These are phyloP conservation scores for Rhynchospora tenuis DNA, from an alignment of 176 grass and related monocot genomes.

Conservation along the genomic window DNA sequence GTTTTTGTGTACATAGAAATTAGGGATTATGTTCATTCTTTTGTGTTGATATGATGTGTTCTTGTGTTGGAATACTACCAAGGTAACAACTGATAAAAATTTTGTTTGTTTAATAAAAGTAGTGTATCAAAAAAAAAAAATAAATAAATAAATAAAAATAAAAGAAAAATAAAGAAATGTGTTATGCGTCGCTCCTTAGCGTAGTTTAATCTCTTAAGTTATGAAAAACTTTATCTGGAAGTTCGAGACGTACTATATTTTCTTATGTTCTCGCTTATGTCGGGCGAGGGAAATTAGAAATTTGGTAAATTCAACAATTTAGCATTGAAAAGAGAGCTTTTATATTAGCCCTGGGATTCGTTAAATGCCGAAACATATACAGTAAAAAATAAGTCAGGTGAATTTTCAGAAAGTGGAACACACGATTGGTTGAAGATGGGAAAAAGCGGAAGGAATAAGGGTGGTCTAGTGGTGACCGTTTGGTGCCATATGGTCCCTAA, in stretches of 20 bases:
- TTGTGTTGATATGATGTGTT: slow-evolving; percentile 16
- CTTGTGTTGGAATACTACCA: background rate
- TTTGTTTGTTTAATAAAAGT: slow-evolving; percentile 12
- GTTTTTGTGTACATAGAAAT: slow-evolving; percentile 5
- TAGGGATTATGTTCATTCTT: slow-evolving; percentile 14
- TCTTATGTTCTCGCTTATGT: background rate
- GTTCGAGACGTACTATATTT: background rate
- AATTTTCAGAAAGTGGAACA: too few species aligned
- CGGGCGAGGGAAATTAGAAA: background rate
- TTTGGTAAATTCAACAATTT: background rate
- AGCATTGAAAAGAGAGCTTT: background rate
- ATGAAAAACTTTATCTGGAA: background rate
- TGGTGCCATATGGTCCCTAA: too few species aligned
- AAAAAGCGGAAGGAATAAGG: too few species aligned
- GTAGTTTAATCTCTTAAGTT: background rate
- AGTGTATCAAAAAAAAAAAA: background rate
- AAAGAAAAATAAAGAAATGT: background rate
- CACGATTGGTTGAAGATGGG: too few species aligned
- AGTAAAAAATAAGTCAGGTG: too few species aligned
- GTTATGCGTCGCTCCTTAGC: background rate
- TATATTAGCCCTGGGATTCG: background rate
- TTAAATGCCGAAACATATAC: background rate
- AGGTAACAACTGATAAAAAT: slow-evolving; percentile 3
- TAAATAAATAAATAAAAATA: background rate
- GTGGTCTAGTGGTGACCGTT: too few species aligned